A percentile compares a stretch with the other conserved stretches of the same genome.
These are phyloP conservation scores for Sesbania bispinosa DNA, from an alignment of 306 rosid genomes.

Conservation along the genomic window DNA sequence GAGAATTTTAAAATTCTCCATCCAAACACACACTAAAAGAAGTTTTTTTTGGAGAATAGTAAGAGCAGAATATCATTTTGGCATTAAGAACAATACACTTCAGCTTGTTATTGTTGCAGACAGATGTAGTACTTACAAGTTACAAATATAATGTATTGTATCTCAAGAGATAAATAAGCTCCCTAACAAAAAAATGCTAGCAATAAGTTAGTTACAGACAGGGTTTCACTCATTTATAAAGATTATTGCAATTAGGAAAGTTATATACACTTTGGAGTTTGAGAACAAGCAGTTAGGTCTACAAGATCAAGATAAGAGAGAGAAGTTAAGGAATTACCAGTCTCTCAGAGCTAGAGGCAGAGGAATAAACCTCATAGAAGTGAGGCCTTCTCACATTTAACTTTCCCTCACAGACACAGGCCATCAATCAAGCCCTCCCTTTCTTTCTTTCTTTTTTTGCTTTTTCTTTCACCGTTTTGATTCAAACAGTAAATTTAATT, in stretches of 20 bases:
- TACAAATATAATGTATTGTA: no score
- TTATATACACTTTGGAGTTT: neutral
- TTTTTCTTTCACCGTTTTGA: neutral
- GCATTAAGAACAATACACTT: neutral
- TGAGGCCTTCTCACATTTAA: slow-evolving; percentile 61
- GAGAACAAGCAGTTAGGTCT: slow-evolving; percentile 19
- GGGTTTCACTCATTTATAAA: neutral
- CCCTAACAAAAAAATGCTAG: neutral
- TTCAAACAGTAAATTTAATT: neutral
- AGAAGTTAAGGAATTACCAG: slow-evolving; percentile 43
- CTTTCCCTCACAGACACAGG: slow-evolving; percentile 38
- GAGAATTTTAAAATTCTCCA: no score
- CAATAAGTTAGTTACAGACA: neutral
- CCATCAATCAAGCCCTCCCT: slow-evolving; percentile 41
- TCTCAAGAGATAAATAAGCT: neutral
- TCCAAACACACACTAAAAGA: no score
- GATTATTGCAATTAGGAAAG: neutral
- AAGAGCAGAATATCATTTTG: neutral
- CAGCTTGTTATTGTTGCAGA: neutral
- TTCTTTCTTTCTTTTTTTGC: neutral
- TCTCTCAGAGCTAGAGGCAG: slow-evolving; percentile 48
- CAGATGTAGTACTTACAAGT: no score
- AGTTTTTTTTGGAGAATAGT: neutral
- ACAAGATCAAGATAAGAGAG: neutral
- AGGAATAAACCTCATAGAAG: slow-evolving; percentile 67